phyloP scores from a whole-genome alignment of 345 rosid species.

The Mangifera indica region DNA sequence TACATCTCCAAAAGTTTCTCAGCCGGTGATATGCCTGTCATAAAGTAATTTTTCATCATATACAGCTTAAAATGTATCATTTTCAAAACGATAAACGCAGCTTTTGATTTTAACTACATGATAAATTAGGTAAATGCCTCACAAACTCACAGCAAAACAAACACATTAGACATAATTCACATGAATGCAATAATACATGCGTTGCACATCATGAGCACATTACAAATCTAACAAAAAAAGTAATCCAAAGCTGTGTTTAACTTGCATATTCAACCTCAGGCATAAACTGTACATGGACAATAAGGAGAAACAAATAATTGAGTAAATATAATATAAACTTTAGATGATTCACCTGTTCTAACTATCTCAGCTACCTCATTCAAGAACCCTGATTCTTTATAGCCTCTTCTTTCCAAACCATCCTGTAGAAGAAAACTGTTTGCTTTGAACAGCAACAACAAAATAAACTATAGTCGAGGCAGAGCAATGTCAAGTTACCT shows the following conservation, averaged over 20 bases:
- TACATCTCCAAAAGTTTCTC: conserved; percentile 85
- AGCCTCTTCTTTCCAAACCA: conserved; percentile 94
- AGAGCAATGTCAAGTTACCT: conserved; percentile 42
- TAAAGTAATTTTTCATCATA: not conserved
- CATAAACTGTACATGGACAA: not conserved
- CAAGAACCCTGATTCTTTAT: conserved; percentile 84
- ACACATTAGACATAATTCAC: too few species aligned
- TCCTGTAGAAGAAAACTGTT: conserved; percentile 46
- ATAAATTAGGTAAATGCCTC: not conserved
- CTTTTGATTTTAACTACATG: not conserved
- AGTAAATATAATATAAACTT: not conserved
- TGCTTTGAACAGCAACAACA: not conserved
- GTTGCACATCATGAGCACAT: too few species aligned
- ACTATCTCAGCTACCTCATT: conserved; percentile 81
- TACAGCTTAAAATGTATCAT: not conserved
- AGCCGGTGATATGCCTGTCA: conserved; percentile 78
- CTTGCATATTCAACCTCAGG: not conserved
- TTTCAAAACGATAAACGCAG: not conserved
- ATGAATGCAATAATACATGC: too few species aligned
- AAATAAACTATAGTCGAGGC: not conserved
- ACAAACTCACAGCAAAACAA: too few species aligned
- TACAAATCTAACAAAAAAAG: not conserved
- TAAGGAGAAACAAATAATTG: not conserved
- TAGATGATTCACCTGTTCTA: conserved; percentile 65
- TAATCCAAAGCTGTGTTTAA: not conserved